Evolutionary conservation across 495 filamentous ascomycete species (phyloP).

Genomic region (Penicillium longicatenatum): DNA sequence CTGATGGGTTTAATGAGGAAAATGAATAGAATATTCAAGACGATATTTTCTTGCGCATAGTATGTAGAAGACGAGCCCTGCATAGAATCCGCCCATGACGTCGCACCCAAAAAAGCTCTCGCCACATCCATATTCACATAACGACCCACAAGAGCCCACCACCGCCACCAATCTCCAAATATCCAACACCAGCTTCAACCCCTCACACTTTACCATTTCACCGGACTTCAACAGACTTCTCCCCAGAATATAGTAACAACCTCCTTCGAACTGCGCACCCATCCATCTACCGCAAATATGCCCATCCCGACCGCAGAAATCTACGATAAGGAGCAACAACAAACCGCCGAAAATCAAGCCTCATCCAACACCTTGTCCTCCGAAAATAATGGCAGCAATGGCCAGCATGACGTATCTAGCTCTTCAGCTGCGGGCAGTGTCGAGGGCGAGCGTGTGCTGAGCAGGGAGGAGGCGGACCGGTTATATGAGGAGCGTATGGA

Average conservation of each 20-base stretch:
- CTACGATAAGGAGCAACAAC: constrained; percentile 18
- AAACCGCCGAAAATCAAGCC: constrained; percentile 9
- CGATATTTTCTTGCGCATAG: background rate
- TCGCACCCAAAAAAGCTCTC: background rate
- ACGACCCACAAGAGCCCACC: background rate
- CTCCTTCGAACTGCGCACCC: background rate
- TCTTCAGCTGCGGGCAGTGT: constrained; percentile 16
- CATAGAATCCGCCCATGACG: background rate
- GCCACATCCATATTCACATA: background rate
- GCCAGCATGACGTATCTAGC: constrained; percentile 8
- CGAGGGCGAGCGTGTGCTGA: constrained; percentile 33
- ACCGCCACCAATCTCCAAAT: background rate
- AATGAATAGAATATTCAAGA: background rate
- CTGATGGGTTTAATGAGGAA: background rate
- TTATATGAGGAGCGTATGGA: constrained; percentile 72
- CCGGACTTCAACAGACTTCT: background rate
- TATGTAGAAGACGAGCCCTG: background rate
- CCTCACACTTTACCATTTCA: background rate
- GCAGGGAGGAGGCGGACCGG: constrained; percentile 58
- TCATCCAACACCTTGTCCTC: constrained; percentile 21
- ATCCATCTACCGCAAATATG: constrained; percentile 23
- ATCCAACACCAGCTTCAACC: background rate
- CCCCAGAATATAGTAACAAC: background rate
- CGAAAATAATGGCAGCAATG: constrained; percentile 12
- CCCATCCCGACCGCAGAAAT: constrained; percentile 30